These are phyloP conservation scores for Nicotiana attenuata DNA, from an alignment of 257 asterid genomes.

Conservation along the genomic window DNA sequence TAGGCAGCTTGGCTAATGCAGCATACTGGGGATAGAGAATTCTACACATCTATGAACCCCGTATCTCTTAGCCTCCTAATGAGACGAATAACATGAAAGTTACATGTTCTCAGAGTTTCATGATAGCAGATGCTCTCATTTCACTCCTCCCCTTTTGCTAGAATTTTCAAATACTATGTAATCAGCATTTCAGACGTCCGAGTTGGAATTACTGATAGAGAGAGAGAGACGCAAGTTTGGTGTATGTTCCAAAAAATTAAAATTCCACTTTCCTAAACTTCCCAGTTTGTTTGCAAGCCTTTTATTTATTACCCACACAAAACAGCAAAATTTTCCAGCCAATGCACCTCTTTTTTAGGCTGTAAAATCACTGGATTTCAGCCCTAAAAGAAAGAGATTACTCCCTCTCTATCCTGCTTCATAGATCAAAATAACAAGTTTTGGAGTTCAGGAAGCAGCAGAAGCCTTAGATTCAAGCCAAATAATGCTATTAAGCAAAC, in stretches of 20 bases:
- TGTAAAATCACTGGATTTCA: not conserved
- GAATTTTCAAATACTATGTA: not conserved
- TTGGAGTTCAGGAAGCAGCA: not conserved
- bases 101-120: not conserved
- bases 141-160: not conserved
- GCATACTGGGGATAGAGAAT: not conserved
- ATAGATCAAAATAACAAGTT: not conserved
- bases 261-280: not conserved
- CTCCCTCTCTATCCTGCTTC: not conserved
- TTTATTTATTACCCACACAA: too few relatives aligned
- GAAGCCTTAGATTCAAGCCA: not conserved
- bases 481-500: not conserved
- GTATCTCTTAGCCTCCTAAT: not conserved
- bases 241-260: not conserved
- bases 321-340: too few relatives aligned
- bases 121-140: too few relatives aligned
- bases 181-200: not conserved
- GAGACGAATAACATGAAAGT: not conserved
- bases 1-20: not conserved
- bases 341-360: not conserved
- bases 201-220: not conserved
- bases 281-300: not conserved
- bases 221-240: not conserved
- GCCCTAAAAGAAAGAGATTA: not conserved
- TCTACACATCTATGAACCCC: not conserved